These are phyloP conservation scores for Panicum virgatum DNA, from an alignment of 202 grass and related monocot genomes.

Conservation along the genomic window DNA sequence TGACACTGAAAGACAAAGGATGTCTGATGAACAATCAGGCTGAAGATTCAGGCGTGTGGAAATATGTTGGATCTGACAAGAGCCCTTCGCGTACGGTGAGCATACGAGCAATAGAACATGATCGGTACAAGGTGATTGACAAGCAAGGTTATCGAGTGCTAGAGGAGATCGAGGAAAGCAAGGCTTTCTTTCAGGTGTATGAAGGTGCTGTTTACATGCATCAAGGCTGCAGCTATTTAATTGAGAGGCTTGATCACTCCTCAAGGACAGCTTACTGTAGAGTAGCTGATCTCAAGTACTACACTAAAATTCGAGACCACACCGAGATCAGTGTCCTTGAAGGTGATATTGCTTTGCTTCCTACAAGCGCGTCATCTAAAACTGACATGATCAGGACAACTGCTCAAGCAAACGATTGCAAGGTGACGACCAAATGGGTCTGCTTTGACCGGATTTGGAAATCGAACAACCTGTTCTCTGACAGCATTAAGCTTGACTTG, in stretches of 20 bases:
- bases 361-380: neutral
- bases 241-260: neutral
- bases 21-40: neutral
- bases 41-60: slow-evolving; percentile 41
- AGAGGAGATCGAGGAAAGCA: neutral
- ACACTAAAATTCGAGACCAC: neutral
- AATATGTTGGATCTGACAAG: slow-evolving; percentile 51
- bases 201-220: neutral
- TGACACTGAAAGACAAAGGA: slow-evolving; percentile 34
- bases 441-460: neutral
- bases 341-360: neutral
- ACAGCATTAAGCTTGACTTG: neutral
- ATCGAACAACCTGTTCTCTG: neutral
- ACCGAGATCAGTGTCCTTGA: neutral
- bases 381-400: neutral
- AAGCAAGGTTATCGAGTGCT: slow-evolving; percentile 30
- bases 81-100: slow-evolving; percentile 22
- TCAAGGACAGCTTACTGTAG: neutral
- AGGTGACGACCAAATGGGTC: neutral
- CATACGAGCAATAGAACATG: slow-evolving; percentile 63
- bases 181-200: neutral
- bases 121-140: slow-evolving; percentile 55
- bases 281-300: neutral
- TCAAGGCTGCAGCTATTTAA: neutral
- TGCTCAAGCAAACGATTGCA: neutral